phyloP scores from a whole-genome alignment of 805 yeast species.

The Candida nitratophila region DNA sequence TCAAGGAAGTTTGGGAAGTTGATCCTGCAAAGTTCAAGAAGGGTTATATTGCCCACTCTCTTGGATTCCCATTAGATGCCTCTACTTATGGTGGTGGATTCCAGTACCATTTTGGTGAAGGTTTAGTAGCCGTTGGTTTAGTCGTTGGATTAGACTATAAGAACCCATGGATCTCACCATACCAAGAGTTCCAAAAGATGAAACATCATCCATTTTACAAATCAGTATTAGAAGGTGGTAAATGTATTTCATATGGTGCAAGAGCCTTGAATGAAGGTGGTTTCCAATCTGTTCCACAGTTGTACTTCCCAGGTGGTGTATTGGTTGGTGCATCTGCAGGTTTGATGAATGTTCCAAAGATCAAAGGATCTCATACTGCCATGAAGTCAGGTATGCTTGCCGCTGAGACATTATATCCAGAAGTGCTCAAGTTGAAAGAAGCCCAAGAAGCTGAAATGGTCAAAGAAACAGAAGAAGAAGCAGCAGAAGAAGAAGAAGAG shows the following conservation, averaged over 20 bases:
- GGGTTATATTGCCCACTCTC: slow-evolving; percentile 78
- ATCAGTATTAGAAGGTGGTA: slow-evolving; percentile 75
- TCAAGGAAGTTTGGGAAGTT: slow-evolving; percentile 97
- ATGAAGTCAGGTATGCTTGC: slow-evolving; percentile 94
- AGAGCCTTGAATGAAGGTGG: slow-evolving; percentile 98
- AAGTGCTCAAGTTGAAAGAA: slow-evolving; percentile 39
- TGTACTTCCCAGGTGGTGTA: slow-evolving; percentile 94
- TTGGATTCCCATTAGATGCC: slow-evolving; percentile 78
- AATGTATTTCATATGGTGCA: slow-evolving; percentile 90
- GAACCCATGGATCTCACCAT: slow-evolving; percentile 94
- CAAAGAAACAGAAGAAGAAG: slow-evolving; percentile 26
- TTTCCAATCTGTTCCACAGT: slow-evolving; percentile 81
- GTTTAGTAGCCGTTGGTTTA: slow-evolving; percentile 85
- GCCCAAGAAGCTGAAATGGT: slow-evolving; percentile 32
- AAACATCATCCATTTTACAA: slow-evolving; percentile 85
- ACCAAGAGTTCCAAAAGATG: slow-evolving; percentile 91
- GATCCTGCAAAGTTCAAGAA: slow-evolving; percentile 69
- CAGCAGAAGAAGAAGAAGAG: slow-evolving; percentile 32
- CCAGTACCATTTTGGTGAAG: slow-evolving; percentile 94
- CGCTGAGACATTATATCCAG: slow-evolving; percentile 67
- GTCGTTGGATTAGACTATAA: slow-evolving; percentile 92
- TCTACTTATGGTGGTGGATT: slow-evolving; percentile 94
- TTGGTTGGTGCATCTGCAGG: slow-evolving; percentile 96
- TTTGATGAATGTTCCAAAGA: slow-evolving; percentile 93
- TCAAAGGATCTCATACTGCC: slow-evolving; percentile 97